phyloP scores from a whole-genome alignment of 768 basidiomycete species.

The Tulasnella sp. region DNA sequence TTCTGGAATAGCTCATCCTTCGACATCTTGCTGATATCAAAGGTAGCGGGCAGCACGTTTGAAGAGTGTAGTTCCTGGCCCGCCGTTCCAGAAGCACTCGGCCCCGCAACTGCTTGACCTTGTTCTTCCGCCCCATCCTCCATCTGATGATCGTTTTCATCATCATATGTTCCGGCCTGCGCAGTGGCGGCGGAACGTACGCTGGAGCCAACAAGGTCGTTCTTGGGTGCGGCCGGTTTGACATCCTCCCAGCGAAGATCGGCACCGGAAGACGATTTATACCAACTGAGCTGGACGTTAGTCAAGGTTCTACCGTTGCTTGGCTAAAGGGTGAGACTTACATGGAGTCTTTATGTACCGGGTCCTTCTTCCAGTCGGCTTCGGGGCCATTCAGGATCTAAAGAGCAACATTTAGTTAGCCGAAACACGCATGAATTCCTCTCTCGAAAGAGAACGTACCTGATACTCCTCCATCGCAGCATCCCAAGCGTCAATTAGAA shows the following conservation, averaged over 20 bases:
- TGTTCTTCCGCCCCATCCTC: neutral
- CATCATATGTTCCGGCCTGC: slow-evolving; percentile 55
- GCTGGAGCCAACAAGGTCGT: neutral
- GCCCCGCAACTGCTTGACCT: neutral
- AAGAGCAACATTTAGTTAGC: neutral
- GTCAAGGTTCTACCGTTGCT: neutral
- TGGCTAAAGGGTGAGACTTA: slow-evolving; percentile 33
- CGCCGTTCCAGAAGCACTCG: neutral
- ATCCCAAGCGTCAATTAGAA: slow-evolving; percentile 75
- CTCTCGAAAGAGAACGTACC: slow-evolving; percentile 31
- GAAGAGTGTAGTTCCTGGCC: slow-evolving; percentile 11
- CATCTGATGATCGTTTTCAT: slow-evolving; percentile 24
- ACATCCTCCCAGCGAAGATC: slow-evolving; percentile 20
- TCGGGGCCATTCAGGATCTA: slow-evolving; percentile 59
- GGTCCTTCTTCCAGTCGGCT: slow-evolving; percentile 64
- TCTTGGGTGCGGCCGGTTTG: neutral
- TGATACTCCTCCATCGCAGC: slow-evolving; percentile 77
- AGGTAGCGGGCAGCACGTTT: slow-evolving; percentile 26
- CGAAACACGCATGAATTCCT: neutral
- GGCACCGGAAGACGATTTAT: slow-evolving; percentile 47
- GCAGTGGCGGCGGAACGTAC: slow-evolving; percentile 30
- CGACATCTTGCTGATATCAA: slow-evolving; percentile 36
- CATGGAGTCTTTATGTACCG: slow-evolving; percentile 65
- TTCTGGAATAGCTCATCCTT: slow-evolving; percentile 71
- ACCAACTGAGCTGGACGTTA: slow-evolving; percentile 49